Conservation (phyloP, 2,329 filamentous ascomycete species). For the Cladosporium sp. region DNA sequence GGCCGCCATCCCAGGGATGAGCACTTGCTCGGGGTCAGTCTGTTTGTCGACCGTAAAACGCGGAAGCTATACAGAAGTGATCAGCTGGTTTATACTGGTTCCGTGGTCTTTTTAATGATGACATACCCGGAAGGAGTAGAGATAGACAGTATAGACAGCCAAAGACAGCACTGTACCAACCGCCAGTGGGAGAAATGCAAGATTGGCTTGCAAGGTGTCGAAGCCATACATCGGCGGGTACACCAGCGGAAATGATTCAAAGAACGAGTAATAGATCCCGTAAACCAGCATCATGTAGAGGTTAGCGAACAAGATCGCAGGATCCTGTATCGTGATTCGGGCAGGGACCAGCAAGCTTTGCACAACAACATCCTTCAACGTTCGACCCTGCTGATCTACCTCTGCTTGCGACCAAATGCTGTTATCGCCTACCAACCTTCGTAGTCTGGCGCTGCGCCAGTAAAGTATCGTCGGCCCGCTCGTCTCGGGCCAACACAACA, state of each 20-base stretch:
- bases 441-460: constrained; percentile 54
- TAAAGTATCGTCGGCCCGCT: constrained; percentile 50
- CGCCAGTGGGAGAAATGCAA: constrained; percentile 32
- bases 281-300: constrained; percentile 33
- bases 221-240: constrained; percentile 39
- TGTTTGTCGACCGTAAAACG: constrained; percentile 14
- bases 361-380: constrained; percentile 31
- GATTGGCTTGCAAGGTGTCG: constrained; percentile 31
- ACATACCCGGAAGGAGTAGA: constrained; percentile 24
- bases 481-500: constrained; percentile 61
- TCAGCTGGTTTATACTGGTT: no score
- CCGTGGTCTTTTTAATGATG: no score
- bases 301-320: constrained; percentile 30
- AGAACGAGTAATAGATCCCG: constrained; percentile 33
- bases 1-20: constrained; percentile 26
- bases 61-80: constrained; percentile 26
- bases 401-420: constrained; percentile 58
- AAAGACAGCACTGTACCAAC: constrained; percentile 22
- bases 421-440: constrained; percentile 52
- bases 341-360: constrained; percentile 33
- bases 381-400: constrained; percentile 50
- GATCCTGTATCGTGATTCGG: constrained; percentile 31
- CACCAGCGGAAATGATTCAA: constrained; percentile 38
- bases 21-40: constrained; percentile 23
- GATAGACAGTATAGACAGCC: constrained; percentile 24